Base-by-base conservation (phyloP, 345 rosid genomes). In the Ceriops zippeliana region DNA sequence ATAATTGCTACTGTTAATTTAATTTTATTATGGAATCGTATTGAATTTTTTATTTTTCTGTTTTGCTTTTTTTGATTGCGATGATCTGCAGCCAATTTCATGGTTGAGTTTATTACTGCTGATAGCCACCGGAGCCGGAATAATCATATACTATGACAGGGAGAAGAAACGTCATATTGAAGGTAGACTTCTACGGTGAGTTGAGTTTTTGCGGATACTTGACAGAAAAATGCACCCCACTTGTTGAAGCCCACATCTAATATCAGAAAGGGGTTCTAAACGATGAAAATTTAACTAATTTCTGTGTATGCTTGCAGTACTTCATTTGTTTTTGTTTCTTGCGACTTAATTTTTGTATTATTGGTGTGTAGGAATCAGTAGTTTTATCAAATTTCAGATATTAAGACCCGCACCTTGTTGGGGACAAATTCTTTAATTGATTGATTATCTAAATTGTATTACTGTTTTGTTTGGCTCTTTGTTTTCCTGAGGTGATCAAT, bases 151-250 rank as follows among this genome's bases (percentile, higher is more conserved):
- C 76, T 92, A 86, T 62, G 93, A 92, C 58, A 74, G 13, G 46
- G 76, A 84, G 79, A 95, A 95, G 96, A 95, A 92, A 78, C 86
- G 64, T 20, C 99, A 84, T 75, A 92, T 95, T 73, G 93, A 95
- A 95, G 98, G 99, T 89, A 95, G 78, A 85, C 69, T 82, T 84
- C 87, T 86, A 85, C 80, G 99, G 97, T 85, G 96, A 91, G 93
- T 95, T 80, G 47, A 32, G n/a, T 22, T 3, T 68, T 47, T 26
- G 22, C 7, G 17, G 27, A 6, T 59, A 3, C 11, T 32, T 19
- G 26, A 53, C 13, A 21, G 22, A n/a, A 24, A 0, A 53, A n/a
- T 7, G 22, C n/a, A 7, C 22, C 27, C 22, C 49, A 27, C 22
- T 24, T 4, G 30, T 56, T 21, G 59, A 56, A 21, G 4, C 17